Conservation (phyloP, 495 filamentous ascomycete species). For the Xylaria scruposa region DNA sequence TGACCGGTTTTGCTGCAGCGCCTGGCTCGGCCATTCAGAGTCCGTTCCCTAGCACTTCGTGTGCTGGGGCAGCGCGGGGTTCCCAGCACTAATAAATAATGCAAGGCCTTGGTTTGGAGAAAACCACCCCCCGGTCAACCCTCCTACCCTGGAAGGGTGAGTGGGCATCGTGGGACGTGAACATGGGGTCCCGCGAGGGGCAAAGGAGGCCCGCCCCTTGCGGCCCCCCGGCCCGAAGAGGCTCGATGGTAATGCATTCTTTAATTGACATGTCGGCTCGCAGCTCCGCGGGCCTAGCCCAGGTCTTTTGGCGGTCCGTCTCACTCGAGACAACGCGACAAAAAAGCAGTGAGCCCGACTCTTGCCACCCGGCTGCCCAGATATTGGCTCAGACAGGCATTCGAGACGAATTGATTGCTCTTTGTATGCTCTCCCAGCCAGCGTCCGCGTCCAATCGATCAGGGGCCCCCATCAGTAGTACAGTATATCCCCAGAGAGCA, state of each 20-base stretch:
- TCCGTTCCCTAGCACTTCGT: constrained; percentile 36
- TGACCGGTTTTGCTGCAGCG: constrained; percentile 36
- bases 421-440: constrained; percentile 16
- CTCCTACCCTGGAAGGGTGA: neutral
- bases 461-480: constrained; percentile 18
- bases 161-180: constrained; percentile 17
- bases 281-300: constrained; percentile 37
- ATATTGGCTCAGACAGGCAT: constrained; percentile 21
- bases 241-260: constrained; percentile 22
- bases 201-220: constrained; percentile 23
- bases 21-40: constrained; percentile 46
- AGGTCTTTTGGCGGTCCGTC: constrained; percentile 35
- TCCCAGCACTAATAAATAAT: constrained; percentile 42
- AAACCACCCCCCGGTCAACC: neutral
- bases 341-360: constrained; percentile 19
- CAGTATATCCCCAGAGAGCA: constrained; percentile 23
- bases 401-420: constrained; percentile 34
- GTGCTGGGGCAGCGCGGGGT: constrained; percentile 43
- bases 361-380: constrained; percentile 14
- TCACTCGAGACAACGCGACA: constrained; percentile 30
- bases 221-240: constrained; percentile 44
- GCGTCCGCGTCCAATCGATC: constrained; percentile 25
- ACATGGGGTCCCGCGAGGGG: constrained; percentile 19
- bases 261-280: constrained; percentile 45
- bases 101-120: constrained; percentile 22